Percentiles rank a stretch among this genome's conserved stretches.
These are phyloP conservation scores for Annulohypoxylon truncatum DNA, from an alignment of 2,329 filamentous ascomycete genomes.

Conservation along the genomic window DNA sequence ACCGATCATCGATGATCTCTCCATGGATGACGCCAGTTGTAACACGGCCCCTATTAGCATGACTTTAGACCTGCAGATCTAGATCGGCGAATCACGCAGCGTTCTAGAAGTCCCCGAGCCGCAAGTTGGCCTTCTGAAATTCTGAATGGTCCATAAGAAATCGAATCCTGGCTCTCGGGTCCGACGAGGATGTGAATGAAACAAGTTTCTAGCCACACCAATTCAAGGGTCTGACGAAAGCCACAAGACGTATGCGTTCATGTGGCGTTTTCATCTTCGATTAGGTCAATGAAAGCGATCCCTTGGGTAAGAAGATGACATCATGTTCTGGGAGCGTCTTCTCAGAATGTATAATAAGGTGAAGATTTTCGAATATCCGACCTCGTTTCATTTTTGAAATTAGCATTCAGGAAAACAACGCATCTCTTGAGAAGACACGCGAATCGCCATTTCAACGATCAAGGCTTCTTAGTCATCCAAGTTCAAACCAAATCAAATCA, in stretches of 20 bases:
- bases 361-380: neutral
- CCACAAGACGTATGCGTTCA: conserved; percentile 34
- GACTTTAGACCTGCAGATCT: conserved; percentile 27
- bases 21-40: conserved; percentile 31
- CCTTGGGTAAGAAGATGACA: conserved; percentile 19
- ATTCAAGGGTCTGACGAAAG: conserved; percentile 32
- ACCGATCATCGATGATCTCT: conserved; percentile 22
- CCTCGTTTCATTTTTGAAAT: neutral
- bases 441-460: neutral
- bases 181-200: conserved; percentile 28
- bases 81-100: conserved; percentile 27
- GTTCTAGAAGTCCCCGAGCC: conserved; percentile 20
- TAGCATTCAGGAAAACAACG: neutral
- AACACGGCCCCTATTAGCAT: conserved; percentile 13
- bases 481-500: conserved; percentile 1
- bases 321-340: conserved; percentile 27
- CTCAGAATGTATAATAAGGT: conserved; percentile 20
- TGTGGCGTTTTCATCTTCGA: conserved; percentile 15
- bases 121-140: conserved; percentile 10
- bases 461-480: conserved; percentile 2
- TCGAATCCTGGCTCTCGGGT: conserved; percentile 12
- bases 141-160: conserved; percentile 12
- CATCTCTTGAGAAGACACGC: neutral
- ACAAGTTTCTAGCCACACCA: conserved; percentile 49
- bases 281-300: neutral